A percentile compares a stretch with the other conserved stretches of the same genome.
Evolutionary conservation across 164 flowering plant genomes (phyloP).

Genomic region (Vitis rupestris): DNA sequence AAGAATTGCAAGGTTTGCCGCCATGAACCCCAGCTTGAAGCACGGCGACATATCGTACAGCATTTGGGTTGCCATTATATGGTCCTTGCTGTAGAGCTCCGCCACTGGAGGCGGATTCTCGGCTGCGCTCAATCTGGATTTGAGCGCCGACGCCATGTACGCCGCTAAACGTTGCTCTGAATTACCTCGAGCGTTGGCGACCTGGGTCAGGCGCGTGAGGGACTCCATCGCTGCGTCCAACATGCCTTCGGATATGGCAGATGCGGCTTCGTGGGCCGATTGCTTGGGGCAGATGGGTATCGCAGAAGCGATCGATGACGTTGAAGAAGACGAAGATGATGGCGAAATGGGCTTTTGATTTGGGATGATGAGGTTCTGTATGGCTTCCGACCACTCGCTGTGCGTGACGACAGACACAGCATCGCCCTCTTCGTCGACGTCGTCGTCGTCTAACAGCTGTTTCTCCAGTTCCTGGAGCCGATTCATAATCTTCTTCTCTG

Average conservation of each 20-base stretch:
- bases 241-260: slow-evolving; percentile 65
- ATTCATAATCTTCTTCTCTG: slow-evolving; percentile 61
- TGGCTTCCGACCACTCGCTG: slow-evolving; percentile 86
- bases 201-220: slow-evolving; percentile 44
- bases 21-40: slow-evolving; percentile 75
- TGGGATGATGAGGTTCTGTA: slow-evolving; percentile 52
- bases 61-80: slow-evolving; percentile 41
- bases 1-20: slow-evolving; percentile 70
- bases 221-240: slow-evolving; percentile 47
- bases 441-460: slow-evolving; percentile 61
- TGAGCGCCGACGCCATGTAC: slow-evolving; percentile 49
- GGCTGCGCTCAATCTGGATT: slow-evolving; percentile 38
- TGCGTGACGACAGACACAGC: slow-evolving; percentile 52
- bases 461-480: slow-evolving; percentile 71
- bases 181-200: slow-evolving; percentile 36
- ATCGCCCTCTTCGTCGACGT: slow-evolving; percentile 35
- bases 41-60: slow-evolving; percentile 67
- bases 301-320: slow-evolving; percentile 35
- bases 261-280: slow-evolving; percentile 60
- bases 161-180: slow-evolving; percentile 60
- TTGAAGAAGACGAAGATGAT: slow-evolving; percentile 25
- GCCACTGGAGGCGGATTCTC: slow-evolving; percentile 31
- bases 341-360: slow-evolving; percentile 27
- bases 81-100: slow-evolving; percentile 46
- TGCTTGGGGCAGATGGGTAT: slow-evolving; percentile 36